Evolutionary conservation across 208 protist species (phyloP), one percentile per base, ranked within the genome.

Genomic region (Leishmania tropica): DNA sequence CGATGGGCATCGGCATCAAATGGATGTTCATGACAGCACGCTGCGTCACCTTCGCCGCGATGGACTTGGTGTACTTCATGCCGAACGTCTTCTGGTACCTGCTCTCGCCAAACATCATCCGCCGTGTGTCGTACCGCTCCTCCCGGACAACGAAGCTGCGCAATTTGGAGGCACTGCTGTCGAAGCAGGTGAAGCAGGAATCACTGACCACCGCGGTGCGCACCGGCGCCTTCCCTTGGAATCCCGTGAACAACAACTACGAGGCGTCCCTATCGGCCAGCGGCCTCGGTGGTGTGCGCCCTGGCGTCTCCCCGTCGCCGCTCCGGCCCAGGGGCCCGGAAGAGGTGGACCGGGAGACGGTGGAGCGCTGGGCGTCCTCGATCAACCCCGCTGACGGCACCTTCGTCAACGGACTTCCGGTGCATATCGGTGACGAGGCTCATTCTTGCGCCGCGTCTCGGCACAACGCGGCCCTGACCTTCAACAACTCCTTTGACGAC

Each of bases 1-100:
- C 90, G n/a, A 96, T 97, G 92, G 94, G 94, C 31, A 58, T 94
- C n/a, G 94, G 94, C 28, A 31, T 94, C 4, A 92, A 91, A 76
- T 97, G 94, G 94, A 77, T 97, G 35, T 75, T 88, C 77, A 96
- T 96, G 92, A 89, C 90, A 0, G 51, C 87, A 45, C 92, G 94
- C 68, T 89, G 89, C 56, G 60, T 96, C 35, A 74, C 81, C 45
- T 97, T 94, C 78, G 87, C 88, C 51, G 54, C 90, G 67, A 72
- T 96, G n/a, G 85, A 91, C 58, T 31, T 91, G 19, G 45, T 81
- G 0, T 95, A 90, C 82, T 95, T 97, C 74, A 71, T 96, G n/a
- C 90, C 92, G 28, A 53, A 92, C 67, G 67, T 94, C 31, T 70
- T 92, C 5, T 93, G 91, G 91, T 96, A 96, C 74, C 71, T 97